Evolutionary conservation across 2,329 filamentous ascomycete genomes (phyloP).

Genomic region (Ophioceras dolichostomum): DNA sequence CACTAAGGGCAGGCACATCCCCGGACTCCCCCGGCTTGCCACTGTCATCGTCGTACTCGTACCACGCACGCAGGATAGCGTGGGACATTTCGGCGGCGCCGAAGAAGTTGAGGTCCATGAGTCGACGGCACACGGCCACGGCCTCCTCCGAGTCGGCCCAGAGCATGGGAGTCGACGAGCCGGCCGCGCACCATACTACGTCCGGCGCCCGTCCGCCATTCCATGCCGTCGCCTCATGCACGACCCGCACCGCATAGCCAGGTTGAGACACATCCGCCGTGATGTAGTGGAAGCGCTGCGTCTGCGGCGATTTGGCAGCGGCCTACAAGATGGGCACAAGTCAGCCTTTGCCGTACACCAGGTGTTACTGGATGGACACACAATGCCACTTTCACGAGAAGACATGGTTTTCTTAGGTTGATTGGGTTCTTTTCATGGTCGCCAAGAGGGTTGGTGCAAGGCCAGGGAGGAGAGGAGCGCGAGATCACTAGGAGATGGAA

Average conservation of each 20-base stretch:
- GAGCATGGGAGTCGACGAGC: constrained; percentile 59
- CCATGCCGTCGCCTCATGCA: constrained; percentile 65
- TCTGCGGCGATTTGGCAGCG: constrained; percentile 48
- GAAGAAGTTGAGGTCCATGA: constrained; percentile 93
- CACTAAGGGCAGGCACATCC: too few relatives aligned
- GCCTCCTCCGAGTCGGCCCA: constrained; percentile 69
- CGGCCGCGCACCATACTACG: constrained; percentile 85
- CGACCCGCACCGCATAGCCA: constrained; percentile 55
- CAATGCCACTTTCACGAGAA: too few relatives aligned
- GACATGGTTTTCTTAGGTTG: too few relatives aligned
- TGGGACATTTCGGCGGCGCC: constrained; percentile 78
- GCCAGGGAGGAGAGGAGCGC: constrained; percentile 1
- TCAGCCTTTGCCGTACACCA: too few relatives aligned
- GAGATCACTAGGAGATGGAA: background rate
- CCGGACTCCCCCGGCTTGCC: constrained; percentile 21
- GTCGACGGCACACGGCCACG: constrained; percentile 51
- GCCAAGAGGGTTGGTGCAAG: too few relatives aligned
- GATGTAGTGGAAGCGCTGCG: constrained; percentile 74
- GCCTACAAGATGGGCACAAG: too few relatives aligned
- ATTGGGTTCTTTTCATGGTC: too few relatives aligned
- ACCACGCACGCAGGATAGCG: constrained; percentile 63
- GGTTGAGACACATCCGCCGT: constrained; percentile 67
- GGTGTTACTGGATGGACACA: too few relatives aligned
- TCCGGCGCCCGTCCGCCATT: constrained; percentile 65
- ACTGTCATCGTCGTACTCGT: too few relatives aligned